Conservation (phyloP, 192 early-diverging fungal species). For the Umbelopsis isabellina region DNA sequence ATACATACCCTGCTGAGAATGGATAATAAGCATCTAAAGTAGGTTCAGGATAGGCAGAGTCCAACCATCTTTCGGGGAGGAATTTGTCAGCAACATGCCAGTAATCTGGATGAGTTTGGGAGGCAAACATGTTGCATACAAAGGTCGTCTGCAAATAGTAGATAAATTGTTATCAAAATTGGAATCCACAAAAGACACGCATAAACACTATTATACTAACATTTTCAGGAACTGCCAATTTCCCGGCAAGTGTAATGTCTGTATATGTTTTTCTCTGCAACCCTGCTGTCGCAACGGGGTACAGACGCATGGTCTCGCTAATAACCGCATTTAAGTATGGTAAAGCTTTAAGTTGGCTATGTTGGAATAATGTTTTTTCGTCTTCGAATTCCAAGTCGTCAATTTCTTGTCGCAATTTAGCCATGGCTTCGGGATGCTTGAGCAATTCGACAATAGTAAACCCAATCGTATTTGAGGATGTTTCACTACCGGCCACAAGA, state of each 20-base stretch:
- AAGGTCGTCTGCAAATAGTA: conserved; percentile 1
- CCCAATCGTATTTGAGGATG: conserved; percentile 47
- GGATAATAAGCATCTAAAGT: not conserved
- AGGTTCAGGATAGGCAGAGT: not conserved
- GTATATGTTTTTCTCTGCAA: conserved; percentile 37
- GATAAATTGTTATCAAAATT: no score
- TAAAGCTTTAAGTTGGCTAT: conserved; percentile 46
- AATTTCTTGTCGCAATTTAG: conserved; percentile 44
- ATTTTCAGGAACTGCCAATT: conserved; percentile 46
- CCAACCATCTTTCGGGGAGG: conserved; percentile 53
- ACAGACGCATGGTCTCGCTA: conserved; percentile 52
- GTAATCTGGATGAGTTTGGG: conserved; percentile 35
- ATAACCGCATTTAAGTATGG: conserved; percentile 55
- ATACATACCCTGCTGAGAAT: conserved; percentile 6
- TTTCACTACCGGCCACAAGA: conserved; percentile 43
- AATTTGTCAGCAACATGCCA: conserved; percentile 51
- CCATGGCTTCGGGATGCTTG: conserved; percentile 43
- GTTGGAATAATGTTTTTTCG: conserved; percentile 2
- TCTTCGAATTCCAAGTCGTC: conserved; percentile 32
- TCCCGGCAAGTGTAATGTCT: conserved; percentile 47
- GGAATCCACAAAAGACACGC: not conserved
- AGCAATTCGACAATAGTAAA: conserved; percentile 48
- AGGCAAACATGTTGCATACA: not conserved
- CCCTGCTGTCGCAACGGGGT: conserved; percentile 42
- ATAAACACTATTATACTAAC: not conserved